These are phyloP conservation scores for Clonostachys chloroleuca DNA, from an alignment of 2,329 filamentous ascomycete genomes.

Conservation along the genomic window DNA sequence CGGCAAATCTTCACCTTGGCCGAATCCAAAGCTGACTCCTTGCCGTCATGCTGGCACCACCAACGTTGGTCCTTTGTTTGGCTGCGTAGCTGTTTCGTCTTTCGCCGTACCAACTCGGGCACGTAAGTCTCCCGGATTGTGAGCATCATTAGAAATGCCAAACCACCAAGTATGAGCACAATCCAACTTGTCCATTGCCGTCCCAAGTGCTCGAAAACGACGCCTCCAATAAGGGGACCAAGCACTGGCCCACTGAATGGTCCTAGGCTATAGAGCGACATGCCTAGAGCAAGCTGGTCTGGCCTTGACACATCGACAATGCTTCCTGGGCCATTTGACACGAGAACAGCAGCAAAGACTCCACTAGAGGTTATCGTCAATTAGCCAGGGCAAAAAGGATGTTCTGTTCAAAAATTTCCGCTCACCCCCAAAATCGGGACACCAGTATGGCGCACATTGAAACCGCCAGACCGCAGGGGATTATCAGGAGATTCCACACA, in stretches of 20 bases:
- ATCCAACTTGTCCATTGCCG: conserved; percentile 91
- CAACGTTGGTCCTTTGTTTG: conserved; percentile 67
- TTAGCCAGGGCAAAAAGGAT: neutral
- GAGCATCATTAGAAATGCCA: conserved; percentile 53
- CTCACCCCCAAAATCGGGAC: conserved; percentile 66
- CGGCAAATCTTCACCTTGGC: conserved; percentile 72
- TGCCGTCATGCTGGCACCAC: conserved; percentile 79
- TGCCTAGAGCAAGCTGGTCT: conserved; percentile 74
- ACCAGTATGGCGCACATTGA: conserved; percentile 65
- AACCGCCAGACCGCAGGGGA: conserved; percentile 67
- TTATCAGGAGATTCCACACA: conserved; percentile 62
- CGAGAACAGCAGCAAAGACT: conserved; percentile 68
- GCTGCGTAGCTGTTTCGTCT: conserved; percentile 59
- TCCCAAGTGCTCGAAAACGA: conserved; percentile 63
- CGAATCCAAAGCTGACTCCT: conserved; percentile 57
- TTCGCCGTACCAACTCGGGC: conserved; percentile 63
- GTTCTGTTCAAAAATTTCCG: conserved; percentile 2
- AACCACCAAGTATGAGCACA: conserved; percentile 65
- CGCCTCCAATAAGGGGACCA: conserved; percentile 78
- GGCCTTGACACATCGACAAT: conserved; percentile 78
- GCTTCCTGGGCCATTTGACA: conserved; percentile 78
- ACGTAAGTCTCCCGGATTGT: conserved; percentile 72
- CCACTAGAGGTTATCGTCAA: conserved; percentile 9
- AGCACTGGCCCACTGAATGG: conserved; percentile 70
- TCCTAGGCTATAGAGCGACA: conserved; percentile 78